phyloP scores from a whole-genome alignment of 2,329 filamentous ascomycete species.

The Trichoderma arundinaceum region DNA sequence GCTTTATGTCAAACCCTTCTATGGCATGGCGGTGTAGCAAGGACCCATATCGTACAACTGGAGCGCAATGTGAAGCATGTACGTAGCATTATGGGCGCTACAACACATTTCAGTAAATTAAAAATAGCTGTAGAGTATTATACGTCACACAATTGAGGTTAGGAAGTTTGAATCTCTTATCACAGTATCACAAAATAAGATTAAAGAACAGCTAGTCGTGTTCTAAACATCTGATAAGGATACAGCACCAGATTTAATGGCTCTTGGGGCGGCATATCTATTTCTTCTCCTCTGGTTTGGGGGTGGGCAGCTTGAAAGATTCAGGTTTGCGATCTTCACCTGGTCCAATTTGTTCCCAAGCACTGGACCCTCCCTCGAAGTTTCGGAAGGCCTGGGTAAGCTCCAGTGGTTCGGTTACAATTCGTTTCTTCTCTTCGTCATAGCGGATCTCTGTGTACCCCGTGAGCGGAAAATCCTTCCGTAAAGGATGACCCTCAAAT shows the following conservation, averaged over 20 bases:
- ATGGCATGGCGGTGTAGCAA: not conserved
- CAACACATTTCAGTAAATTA: not conserved
- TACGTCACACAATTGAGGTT: not conserved
- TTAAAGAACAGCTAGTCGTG: not conserved
- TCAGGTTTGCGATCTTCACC: conserved; percentile 83
- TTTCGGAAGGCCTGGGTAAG: conserved; percentile 98
- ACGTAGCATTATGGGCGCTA: not conserved
- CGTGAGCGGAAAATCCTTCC: conserved; percentile 97
- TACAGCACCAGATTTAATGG: not conserved
- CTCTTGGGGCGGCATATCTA: conserved; percentile 48
- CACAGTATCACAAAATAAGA: not conserved
- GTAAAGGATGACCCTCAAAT: conserved; percentile 94
- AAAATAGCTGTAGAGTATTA: not conserved
- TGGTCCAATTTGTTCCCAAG: conserved; percentile 68
- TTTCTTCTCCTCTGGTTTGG: conserved; percentile 91
- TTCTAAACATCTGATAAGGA: conserved; percentile 1
- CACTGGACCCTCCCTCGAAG: conserved; percentile 86
- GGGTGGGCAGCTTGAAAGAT: conserved; percentile 89
- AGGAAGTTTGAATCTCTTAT: not conserved
- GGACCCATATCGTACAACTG: not conserved
- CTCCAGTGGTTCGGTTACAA: conserved; percentile 96
- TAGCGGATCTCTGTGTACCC: conserved; percentile 98
- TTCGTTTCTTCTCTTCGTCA: conserved; percentile 99
- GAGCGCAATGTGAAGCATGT: not conserved
- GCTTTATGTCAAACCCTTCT: not conserved